A percentile compares a stretch with the other conserved stretches of the same genome.
Conservation (phyloP, 2,329 filamentous ascomycete genomes). For the Chalara sp. region DNA sequence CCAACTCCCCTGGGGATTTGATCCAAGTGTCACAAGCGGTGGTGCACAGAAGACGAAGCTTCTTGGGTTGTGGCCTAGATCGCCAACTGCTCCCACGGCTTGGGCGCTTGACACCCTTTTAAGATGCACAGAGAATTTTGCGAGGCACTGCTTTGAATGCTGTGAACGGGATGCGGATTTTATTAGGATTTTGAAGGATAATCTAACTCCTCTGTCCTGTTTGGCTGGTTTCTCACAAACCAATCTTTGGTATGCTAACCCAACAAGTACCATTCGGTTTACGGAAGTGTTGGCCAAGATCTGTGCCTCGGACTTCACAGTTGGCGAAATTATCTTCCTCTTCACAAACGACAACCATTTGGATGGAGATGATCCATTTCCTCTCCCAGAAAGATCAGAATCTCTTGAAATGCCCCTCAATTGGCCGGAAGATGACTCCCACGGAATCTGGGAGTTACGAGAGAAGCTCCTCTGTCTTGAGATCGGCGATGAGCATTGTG, state of each 20-base stretch:
- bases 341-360: background rate
- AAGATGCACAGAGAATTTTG: background rate
- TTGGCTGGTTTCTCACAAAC: background rate
- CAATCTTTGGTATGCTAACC: background rate
- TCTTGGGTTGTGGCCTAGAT: background rate
- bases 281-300: slow-evolving; percentile 1
- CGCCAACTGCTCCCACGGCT: background rate
- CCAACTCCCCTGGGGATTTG: background rate
- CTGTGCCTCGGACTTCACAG: background rate
- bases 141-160: background rate
- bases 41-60: background rate
- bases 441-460: slow-evolving; percentile 1
- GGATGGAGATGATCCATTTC: background rate
- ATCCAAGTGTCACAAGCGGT: background rate
- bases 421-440: background rate
- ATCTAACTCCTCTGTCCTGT: background rate
- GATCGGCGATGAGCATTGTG: background rate
- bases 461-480: background rate
- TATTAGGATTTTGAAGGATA: background rate
- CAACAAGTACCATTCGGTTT: slow-evolving; percentile 1
- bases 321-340: slow-evolving; percentile 1
- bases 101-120: background rate
- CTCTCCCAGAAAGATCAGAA: background rate
- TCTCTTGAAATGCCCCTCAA: background rate
- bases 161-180: background rate